Percentiles rank a stretch among this genome's conserved stretches.
phyloP scores from a whole-genome alignment of 2,329 filamentous ascomycete genomes.

The Penicillium italicum region DNA sequence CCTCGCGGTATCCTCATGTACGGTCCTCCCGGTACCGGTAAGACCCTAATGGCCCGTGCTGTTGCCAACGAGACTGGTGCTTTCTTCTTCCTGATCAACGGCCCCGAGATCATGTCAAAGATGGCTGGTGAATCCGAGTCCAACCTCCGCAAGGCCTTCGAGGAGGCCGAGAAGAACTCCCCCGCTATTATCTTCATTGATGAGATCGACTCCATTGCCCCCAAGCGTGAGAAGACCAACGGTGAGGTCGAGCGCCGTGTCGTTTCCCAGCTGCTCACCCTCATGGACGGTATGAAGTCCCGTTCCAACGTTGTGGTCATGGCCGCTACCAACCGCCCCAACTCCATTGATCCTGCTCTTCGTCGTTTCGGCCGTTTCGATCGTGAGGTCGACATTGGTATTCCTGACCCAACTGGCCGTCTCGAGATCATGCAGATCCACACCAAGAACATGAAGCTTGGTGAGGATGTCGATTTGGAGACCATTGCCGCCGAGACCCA shows the following conservation, averaged over 20 bases:
- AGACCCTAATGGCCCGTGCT: slow-evolving; percentile 97
- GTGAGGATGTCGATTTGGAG: slow-evolving; percentile 92
- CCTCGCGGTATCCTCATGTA: slow-evolving; percentile 96
- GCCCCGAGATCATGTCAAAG: slow-evolving; percentile 99
- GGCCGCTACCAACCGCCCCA: slow-evolving; percentile 97
- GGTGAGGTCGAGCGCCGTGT: slow-evolving; percentile 98
- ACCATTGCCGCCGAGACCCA: slow-evolving; percentile 96
- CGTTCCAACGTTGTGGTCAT: slow-evolving; percentile 98
- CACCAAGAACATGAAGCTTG: slow-evolving; percentile 99
- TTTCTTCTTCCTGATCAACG: slow-evolving; percentile 99
- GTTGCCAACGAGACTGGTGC: slow-evolving; percentile 98
- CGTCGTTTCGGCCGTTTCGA: slow-evolving; percentile 98
- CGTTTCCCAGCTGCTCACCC: slow-evolving; percentile 90
- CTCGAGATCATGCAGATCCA: slow-evolving; percentile 99
- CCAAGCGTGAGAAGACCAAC: slow-evolving; percentile 99
- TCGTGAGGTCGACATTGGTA: slow-evolving; percentile 96
- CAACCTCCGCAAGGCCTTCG: slow-evolving; percentile 97
- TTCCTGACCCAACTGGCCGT: slow-evolving; percentile 95
- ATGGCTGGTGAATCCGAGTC: slow-evolving; percentile 99
- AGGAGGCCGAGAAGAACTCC: slow-evolving; percentile 99
- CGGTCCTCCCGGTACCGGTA: slow-evolving; percentile 97
- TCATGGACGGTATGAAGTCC: slow-evolving; percentile 99
- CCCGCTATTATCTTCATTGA: slow-evolving; percentile 99
- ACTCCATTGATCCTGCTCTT: slow-evolving; percentile 96
- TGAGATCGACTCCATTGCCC: slow-evolving; percentile 97